phyloP scores from a whole-genome alignment of 345 rosid genomes.

The Streptanthus diversifolius region DNA sequence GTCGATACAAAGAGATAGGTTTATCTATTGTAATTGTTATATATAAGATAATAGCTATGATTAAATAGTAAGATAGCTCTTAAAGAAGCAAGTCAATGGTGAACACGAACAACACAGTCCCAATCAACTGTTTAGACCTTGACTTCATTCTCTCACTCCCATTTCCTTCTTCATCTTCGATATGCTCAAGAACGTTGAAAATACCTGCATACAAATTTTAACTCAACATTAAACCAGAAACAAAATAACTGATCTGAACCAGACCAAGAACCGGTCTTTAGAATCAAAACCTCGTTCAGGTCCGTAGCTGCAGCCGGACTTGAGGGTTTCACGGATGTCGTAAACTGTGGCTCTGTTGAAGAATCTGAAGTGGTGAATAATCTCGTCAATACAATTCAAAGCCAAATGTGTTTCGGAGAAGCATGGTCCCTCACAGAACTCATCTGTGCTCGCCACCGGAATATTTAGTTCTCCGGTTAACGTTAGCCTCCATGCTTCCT shows the following conservation, averaged over 20 bases:
- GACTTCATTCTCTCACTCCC: conserved; percentile 33
- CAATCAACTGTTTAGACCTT: conserved; percentile 26
- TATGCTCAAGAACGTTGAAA: conserved; percentile 64
- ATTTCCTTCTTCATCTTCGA: conserved; percentile 44
- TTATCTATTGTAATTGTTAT: not conserved
- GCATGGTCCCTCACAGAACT: conserved; percentile 80
- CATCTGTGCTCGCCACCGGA: conserved; percentile 39
- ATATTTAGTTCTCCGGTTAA: conserved; percentile 59
- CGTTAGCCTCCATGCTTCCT: conserved; percentile 60
- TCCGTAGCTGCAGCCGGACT: conserved; percentile 75
- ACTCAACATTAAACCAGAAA: conserved; percentile 5
- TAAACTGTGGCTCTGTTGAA: conserved; percentile 64
- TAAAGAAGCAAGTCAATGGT: conserved; percentile 36
- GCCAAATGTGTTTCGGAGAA: conserved; percentile 65
- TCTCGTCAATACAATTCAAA: conserved; percentile 57
- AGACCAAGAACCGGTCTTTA: not conserved
- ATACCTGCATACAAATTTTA: conserved; percentile 40
- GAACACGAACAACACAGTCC: conserved; percentile 39
- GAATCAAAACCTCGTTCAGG: conserved; percentile 41
- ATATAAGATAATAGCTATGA: not conserved
- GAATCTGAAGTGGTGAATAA: conserved; percentile 58
- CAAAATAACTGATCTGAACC: not conserved
- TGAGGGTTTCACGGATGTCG: conserved; percentile 56
- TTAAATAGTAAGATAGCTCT: not conserved
- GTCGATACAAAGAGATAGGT: not conserved